Conservation (phyloP, 1,284 basidiomycete genomes). For the Trichosporon ovoides region DNA sequence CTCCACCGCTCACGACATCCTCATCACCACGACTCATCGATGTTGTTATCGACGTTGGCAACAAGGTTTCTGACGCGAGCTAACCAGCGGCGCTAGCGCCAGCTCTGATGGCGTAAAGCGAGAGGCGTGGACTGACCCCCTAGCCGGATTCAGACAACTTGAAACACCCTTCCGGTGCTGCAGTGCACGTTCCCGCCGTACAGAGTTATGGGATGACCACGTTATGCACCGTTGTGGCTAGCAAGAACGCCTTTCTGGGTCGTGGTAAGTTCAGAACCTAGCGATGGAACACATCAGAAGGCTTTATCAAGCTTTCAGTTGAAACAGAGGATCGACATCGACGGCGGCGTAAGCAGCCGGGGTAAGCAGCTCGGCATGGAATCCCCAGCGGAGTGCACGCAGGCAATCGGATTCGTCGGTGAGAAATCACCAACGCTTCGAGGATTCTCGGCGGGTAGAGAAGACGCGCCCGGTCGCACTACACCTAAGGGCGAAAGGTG, state of each 20-base stretch:
- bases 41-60: background rate
- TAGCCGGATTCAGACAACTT: background rate
- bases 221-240: background rate
- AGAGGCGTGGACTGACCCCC: background rate
- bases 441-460: too few species aligned
- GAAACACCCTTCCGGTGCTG: background rate
- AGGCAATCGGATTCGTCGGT: too few species aligned
- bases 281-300: background rate
- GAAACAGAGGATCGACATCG: too few species aligned
- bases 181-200: background rate
- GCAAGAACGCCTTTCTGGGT: background rate
- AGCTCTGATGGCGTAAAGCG: background rate
- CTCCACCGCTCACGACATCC: background rate
- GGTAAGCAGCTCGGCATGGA: too few species aligned
- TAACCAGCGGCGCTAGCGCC: background rate
- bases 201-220: background rate
- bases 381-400: too few species aligned
- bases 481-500: too few species aligned
- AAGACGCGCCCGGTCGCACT: too few species aligned
- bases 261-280: slow-evolving; percentile 1
- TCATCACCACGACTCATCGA: background rate
- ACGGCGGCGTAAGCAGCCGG: too few species aligned
- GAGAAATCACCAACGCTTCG: too few species aligned
- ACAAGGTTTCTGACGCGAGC: background rate
- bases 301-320: background rate